phyloP scores from a whole-genome alignment of 73 alveolate species.

The Breviolum minutum region DNA sequence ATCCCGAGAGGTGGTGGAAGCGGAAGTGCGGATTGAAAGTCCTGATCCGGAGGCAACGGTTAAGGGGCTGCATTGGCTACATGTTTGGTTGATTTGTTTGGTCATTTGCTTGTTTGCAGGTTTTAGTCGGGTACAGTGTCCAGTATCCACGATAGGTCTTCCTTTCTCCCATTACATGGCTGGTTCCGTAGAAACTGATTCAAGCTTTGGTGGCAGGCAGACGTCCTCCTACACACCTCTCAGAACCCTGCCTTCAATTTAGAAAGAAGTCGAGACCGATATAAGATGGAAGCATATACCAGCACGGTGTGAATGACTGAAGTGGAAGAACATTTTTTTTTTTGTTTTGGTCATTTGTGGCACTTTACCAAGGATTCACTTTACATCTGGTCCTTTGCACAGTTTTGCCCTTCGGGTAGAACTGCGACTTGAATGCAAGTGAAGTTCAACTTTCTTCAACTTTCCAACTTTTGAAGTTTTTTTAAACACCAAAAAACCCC shows the following conservation, averaged over 20 bases:
- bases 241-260: neutral
- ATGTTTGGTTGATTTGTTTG: too few species aligned
- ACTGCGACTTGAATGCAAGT: neutral
- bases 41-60: conserved; percentile 60
- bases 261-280: too few species aligned
- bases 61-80: neutral
- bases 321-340: neutral
- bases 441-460: neutral
- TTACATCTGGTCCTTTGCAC: conserved; percentile 70
- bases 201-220: conserved; percentile 28
- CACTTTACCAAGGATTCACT: conserved; percentile 34
- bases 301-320: neutral
- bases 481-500: too few species aligned
- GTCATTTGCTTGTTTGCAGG: too few species aligned
- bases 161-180: neutral
- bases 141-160: too few species aligned
- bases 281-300: neutral
- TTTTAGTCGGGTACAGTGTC: too few species aligned
- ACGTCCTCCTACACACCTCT: conserved; percentile 45
- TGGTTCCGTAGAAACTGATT: neutral
- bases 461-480: neutral
- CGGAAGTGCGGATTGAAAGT: conserved; percentile 80
- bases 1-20: conserved; percentile 32
- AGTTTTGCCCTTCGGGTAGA: conserved; percentile 22
- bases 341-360: neutral